Evolutionary conservation across 257 asterid genomes (phyloP), one percentile per base, ranked within the genome.

Genomic region (Solanum corneliomulleri): DNA sequence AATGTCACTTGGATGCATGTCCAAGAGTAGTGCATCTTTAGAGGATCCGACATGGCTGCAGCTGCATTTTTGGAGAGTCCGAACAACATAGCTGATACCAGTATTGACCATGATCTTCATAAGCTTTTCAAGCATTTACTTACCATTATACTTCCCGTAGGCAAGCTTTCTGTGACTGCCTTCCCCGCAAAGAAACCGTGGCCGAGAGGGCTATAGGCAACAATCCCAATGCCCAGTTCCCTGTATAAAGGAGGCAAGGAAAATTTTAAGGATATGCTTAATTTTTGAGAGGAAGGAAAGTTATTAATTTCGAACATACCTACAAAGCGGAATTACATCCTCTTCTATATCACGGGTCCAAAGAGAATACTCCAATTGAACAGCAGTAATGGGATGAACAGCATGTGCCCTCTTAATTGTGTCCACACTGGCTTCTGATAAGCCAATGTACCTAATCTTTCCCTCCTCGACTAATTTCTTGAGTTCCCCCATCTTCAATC

Each of bases 381-480:
- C 85, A 8, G 94, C 92, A n/a, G 91, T 91, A 60, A 94, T 66
- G 3, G 95, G 94, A 89, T 94, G 96, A 87, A 94, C 92, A 0
- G 83, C 89, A 62, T 94, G 93, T 9, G 96, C 96, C 75, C 95
- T 91, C 92, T 84, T 90, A 86, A 92, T 90, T 52, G 94, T 94
- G 88, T 92, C 95, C 12, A 78, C 42, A 47, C 88, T 88, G 29
- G 95, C 92, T 90, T 93, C 95, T 2, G 95, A 93, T 44, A 93
- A 81, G 20, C 96, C 95, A 42, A 93, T 84, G 88, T 92, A 92
- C 64, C 87, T 90, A 76, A 94, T 91, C 84, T 88, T 91, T 69
- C 95, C 94, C 83, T 93, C 96, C 49, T 90, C 91, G 23, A 92
- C 95, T 29, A 93, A 88, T 87, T 88, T 93, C 89, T 92, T 93